A percentile compares a stretch with the other conserved stretches of the same genome.
phyloP scores from a whole-genome alignment of 1,139 yeast species.

The Citeromyces siamensis region DNA sequence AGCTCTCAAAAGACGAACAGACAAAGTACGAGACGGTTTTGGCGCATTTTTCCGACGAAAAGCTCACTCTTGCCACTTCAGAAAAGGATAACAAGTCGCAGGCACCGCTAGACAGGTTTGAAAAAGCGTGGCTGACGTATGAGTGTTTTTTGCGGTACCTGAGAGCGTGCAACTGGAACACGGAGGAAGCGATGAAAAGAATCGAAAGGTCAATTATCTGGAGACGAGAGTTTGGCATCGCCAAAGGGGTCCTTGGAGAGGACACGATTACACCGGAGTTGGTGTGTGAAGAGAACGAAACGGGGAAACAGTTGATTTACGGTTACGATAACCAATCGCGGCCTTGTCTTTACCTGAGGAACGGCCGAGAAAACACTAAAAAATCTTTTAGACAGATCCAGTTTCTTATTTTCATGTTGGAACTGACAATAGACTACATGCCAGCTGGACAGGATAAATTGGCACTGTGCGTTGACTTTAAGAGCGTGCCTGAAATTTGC shows the following conservation, averaged over 20 bases:
- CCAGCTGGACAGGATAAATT: constrained; percentile 91
- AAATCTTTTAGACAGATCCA: constrained; percentile 81
- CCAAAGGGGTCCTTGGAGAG: constrained; percentile 41
- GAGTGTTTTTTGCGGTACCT: constrained; percentile 82
- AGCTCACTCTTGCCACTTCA: constrained; percentile 21
- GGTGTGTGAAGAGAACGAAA: constrained; percentile 43
- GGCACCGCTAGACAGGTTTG: constrained; percentile 38
- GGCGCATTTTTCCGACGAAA: constrained; percentile 32
- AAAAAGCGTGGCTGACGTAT: constrained; percentile 79
- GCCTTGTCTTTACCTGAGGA: constrained; percentile 78
- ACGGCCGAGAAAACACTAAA: constrained; percentile 88
- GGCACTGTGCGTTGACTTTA: constrained; percentile 83
- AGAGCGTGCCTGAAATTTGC: constrained; percentile 43
- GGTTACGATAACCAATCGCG: constrained; percentile 83
- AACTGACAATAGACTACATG: constrained; percentile 83
- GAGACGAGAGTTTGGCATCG: constrained; percentile 88
- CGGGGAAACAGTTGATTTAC: constrained; percentile 78
- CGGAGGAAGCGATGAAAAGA: constrained; percentile 56
- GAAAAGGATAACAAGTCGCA: constrained; percentile 20
- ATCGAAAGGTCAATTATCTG: constrained; percentile 68
- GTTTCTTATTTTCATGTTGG: constrained; percentile 85
- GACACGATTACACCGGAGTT: constrained; percentile 35
- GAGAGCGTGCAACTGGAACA: constrained; percentile 84
- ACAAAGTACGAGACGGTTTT: constrained; percentile 47
- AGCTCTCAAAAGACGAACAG: constrained; percentile 27